Conservation (phyloP, 2,329 filamentous ascomycete genomes). For the Claviceps humidiphila region DNA sequence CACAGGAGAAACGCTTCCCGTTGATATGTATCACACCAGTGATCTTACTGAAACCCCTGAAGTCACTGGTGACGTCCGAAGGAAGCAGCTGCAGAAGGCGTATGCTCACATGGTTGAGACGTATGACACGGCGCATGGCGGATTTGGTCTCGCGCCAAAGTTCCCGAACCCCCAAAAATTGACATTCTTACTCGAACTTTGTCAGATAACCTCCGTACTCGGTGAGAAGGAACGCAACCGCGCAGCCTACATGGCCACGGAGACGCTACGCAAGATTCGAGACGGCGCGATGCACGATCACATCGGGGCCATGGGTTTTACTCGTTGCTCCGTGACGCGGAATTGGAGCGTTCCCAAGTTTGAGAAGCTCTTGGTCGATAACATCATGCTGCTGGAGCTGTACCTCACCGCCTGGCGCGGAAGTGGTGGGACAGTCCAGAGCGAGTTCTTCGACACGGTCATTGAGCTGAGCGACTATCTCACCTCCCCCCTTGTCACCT, state of each 20-base stretch:
- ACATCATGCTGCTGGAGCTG: conserved; percentile 68
- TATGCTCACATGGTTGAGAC: conserved; percentile 66
- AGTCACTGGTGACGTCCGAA: conserved; percentile 42
- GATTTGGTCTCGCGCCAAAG: conserved; percentile 73
- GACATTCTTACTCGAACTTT: conserved; percentile 64
- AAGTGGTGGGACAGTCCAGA: conserved; percentile 34
- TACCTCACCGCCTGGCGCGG: conserved; percentile 78
- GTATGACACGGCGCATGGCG: conserved; percentile 68
- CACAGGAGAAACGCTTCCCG: conserved; percentile 15
- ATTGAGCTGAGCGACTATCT: conserved; percentile 82
- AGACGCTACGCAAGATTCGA: conserved; percentile 63
- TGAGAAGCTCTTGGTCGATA: conserved; percentile 93
- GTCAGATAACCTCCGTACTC: conserved; percentile 64
- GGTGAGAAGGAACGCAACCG: conserved; percentile 62
- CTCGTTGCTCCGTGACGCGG: conserved; percentile 73
- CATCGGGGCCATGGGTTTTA: conserved; percentile 35
- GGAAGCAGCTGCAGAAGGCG: conserved; percentile 85
- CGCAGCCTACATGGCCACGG: conserved; percentile 65
- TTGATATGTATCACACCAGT: conserved; percentile 9
- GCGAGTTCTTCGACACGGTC: conserved; percentile 64
- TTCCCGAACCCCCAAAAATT: conserved; percentile 83
- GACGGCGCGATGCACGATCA: conserved; percentile 44
- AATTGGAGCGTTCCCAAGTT: conserved; percentile 95
- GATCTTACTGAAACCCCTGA: conserved; percentile 2
- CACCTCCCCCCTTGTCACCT: conserved; percentile 41